Base-by-base conservation (phyloP, 768 basidiomycete genomes). In the Calocera cornea region DNA sequence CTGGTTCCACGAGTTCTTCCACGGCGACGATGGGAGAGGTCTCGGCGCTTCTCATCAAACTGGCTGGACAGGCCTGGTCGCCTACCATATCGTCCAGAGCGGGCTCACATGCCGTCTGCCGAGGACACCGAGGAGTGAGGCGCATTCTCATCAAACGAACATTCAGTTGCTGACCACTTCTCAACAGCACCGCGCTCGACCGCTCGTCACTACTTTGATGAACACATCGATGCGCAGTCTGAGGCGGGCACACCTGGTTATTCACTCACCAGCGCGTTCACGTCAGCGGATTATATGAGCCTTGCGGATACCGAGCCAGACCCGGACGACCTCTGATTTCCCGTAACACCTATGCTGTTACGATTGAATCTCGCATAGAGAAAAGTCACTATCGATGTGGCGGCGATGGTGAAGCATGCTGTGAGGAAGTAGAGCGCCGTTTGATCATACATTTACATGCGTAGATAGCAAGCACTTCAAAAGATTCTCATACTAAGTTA, bases 1-100 rank as follows among this genome's bases (percentile, higher is more conserved):
- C 47, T 90, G 87, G 84, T 97, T 97, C 82, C 89, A 93, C 76
- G 95, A 97, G 89, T 97, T 88, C 80, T 98, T 98, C 87, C 90
- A 97, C 75, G 95, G 87, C 16, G 93, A 99, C 72, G 87, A 82
- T 67, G 97, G 97, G 22, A 84, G 87, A 68, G 97, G 97, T 22
- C 82, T 99, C 14, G 97, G 97, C 41, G 97, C 95, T 1, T 97
- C 94, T 3, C 97, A 99, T 78, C 97, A 99, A 77, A 97, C 95
- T 69, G 97, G 97, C 71, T 99, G 95, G 89, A 91, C 92, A 27
- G 92, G 92, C 49, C 80, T 95, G 22, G 92, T 95, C 64, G 90
- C 91, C 17, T 93, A 88, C 75, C 89, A 92, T 72, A 94, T 97
- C 71, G 78, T 95, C 72, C 94, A 95, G 76, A 92, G 88, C 69